These are phyloP conservation scores for Fraxinus paxiana DNA, from an alignment of 305 asterid species.

Conservation along the genomic window DNA sequence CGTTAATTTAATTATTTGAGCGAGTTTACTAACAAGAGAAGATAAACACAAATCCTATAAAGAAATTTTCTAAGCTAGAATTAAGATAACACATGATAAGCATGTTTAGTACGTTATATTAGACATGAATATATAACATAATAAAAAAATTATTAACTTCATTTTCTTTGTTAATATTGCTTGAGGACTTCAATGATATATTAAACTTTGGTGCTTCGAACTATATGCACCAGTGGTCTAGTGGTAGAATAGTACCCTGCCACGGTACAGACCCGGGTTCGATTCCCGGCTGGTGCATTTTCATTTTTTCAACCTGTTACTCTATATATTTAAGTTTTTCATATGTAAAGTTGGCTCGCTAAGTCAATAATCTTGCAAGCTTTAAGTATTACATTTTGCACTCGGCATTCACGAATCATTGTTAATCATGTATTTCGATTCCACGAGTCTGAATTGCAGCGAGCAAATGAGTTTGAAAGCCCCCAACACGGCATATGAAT, in stretches of 20 bases:
- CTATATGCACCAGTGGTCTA: slow-evolving; percentile 59
- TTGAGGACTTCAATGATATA: too few relatives aligned
- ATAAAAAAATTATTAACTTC: too few relatives aligned
- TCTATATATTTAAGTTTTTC: too few relatives aligned
- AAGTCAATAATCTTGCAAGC: too few relatives aligned
- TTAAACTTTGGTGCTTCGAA: too few relatives aligned
- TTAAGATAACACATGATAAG: not conserved
- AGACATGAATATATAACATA: too few relatives aligned
- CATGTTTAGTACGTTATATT: not conserved
- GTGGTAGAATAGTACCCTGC: slow-evolving; percentile 64
- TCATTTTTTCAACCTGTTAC: too few relatives aligned
- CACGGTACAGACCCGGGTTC: slow-evolving; percentile 68
- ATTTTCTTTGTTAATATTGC: not conserved
- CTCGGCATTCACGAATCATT: not conserved
- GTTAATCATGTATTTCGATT: not conserved
- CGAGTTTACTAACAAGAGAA: not conserved
- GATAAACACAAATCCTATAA: not conserved
- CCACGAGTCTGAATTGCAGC: slow-evolving; percentile 14
- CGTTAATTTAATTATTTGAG: not conserved
- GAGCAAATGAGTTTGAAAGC: not conserved
- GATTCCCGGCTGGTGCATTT: slow-evolving; percentile 60
- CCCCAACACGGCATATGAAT: not conserved
- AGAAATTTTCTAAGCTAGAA: not conserved
- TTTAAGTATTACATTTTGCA: not conserved
- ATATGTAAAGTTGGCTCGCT: too few relatives aligned